These are phyloP conservation scores for Coniella vitis DNA, from an alignment of 2,329 filamentous ascomycete genomes.

Conservation along the genomic window DNA sequence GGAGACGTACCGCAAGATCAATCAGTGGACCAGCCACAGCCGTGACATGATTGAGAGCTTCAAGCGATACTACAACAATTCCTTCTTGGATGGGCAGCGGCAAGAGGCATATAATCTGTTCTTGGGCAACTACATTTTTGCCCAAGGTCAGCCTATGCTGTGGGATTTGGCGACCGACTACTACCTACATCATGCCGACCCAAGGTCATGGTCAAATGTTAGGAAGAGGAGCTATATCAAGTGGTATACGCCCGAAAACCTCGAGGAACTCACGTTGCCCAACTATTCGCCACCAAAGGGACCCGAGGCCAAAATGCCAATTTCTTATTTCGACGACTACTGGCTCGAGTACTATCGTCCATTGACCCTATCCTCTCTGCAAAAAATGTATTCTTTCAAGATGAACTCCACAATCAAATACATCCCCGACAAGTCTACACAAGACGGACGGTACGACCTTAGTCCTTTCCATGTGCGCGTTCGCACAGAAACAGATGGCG, in stretches of 20 bases:
- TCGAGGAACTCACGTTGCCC: slow-evolving; percentile 58
- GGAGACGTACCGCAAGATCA: slow-evolving; percentile 98
- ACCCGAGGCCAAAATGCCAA: slow-evolving; percentile 31
- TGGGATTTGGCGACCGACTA: slow-evolving; percentile 96
- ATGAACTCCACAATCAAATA: slow-evolving; percentile 87
- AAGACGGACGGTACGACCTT: slow-evolving; percentile 70
- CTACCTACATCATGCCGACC: slow-evolving; percentile 87
- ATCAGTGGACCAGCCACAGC: slow-evolving; percentile 96
- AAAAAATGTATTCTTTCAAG: slow-evolving; percentile 87
- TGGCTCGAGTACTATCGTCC: slow-evolving; percentile 97
- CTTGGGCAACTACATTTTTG: slow-evolving; percentile 88
- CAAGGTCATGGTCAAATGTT: slow-evolving; percentile 62
- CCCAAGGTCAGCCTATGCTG: slow-evolving; percentile 83
- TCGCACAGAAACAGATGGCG: slow-evolving; percentile 56
- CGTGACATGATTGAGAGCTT: slow-evolving; percentile 99
- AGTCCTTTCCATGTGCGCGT: slow-evolving; percentile 71
- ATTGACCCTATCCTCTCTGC: slow-evolving; percentile 76
- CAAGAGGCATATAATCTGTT: slow-evolving; percentile 98
- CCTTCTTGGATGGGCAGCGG: slow-evolving; percentile 92
- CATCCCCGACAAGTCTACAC: slow-evolving; percentile 66
- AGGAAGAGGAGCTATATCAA: slow-evolving; percentile 67
- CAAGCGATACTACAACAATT: slow-evolving; percentile 96
- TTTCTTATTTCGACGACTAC: slow-evolving; percentile 78
- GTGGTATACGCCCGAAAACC: slow-evolving; percentile 74
- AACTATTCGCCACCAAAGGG: slow-evolving; percentile 32